Evolutionary conservation across 1,284 basidiomycete species (phyloP), one percentile per base, ranked within the genome.

Genomic region (Cutaneotrichosporon daszewskae): DNA sequence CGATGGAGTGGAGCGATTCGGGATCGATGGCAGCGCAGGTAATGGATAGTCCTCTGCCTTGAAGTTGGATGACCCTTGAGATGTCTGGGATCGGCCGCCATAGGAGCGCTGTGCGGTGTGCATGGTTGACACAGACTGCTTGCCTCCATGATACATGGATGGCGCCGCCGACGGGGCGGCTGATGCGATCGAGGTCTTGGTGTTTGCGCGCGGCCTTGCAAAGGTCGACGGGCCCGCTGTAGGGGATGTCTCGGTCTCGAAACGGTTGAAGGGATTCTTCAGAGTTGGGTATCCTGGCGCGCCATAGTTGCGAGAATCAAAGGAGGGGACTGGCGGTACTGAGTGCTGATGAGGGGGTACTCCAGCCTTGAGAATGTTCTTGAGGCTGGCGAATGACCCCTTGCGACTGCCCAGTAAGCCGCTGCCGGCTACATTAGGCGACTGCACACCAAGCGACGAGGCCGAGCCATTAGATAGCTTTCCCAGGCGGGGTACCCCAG

Each of bases 311-410:
- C 40, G 51, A 4, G 43, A 20, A 32, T 62, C 62, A 14, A 64
- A 43, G 2, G 56, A 34, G 0, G 65, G 65, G 4, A 67, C 50
- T 3, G 66, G 64, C 12, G 64, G 65, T 1, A 58, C 54, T n/a
- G n/a, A n/a, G n/a, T n/a, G n/a, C n/a, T n/a, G n/a, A n/a, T n/a
- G n/a, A n/a, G n/a, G n/a, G n/a, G n/a, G n/a, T 6, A 61, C 51
- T 4, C 50, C 44, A 17, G 42, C 41, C 69, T 87, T 90, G 78
- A 92, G 90, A 4, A 87, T 86, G 64, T 89, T 89, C 40, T 86
- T 82, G 44, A 92, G 79, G 8, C 85, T 89, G 1, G 87, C 86
- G 54, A 90, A 87, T 1, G 85, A 72, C 54, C 89, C 89, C 73
- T 88, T 88, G 37, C 81, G 75, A 58, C 85, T 82, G 2, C 50